Conservation (phyloP, 2,329 filamentous ascomycete genomes). For the Cryphonectria japonica region DNA sequence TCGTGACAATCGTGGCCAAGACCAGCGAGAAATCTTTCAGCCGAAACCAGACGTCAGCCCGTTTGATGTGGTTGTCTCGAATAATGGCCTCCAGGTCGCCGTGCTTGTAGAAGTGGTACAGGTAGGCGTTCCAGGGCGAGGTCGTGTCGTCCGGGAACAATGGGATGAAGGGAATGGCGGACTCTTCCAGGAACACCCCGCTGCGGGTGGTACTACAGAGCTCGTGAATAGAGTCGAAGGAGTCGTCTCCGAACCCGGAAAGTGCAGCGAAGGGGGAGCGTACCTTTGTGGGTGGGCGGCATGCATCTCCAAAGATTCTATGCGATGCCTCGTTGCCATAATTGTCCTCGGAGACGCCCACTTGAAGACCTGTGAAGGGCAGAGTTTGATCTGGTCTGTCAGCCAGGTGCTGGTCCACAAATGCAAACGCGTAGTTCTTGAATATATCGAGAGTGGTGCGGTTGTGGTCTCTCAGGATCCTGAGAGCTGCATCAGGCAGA, state of each 20-base stretch:
- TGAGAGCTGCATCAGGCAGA: slow-evolving; percentile 60
- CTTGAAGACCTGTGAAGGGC: slow-evolving; percentile 60
- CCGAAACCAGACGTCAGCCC: slow-evolving; percentile 71
- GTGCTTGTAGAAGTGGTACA: slow-evolving; percentile 79
- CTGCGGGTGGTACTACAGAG: slow-evolving; percentile 67
- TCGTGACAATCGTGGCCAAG: slow-evolving; percentile 73
- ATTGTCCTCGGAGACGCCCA: slow-evolving; percentile 40
- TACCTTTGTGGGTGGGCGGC: slow-evolving; percentile 48
- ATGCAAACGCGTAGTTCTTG: slow-evolving; percentile 70
- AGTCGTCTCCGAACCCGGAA: slow-evolving; percentile 64
- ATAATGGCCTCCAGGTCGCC: slow-evolving; percentile 65
- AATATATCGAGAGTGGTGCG: slow-evolving; percentile 67
- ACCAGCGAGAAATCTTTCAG: slow-evolving; percentile 64
- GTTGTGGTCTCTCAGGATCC: slow-evolving; percentile 66
- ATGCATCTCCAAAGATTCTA: slow-evolving; percentile 10
- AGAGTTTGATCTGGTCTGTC: slow-evolving; percentile 55
- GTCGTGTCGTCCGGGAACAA: slow-evolving; percentile 60
- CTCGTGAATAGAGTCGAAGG: slow-evolving; percentile 67
- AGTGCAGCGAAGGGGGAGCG: slow-evolving; percentile 73
- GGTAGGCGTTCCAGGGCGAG: slow-evolving; percentile 65
- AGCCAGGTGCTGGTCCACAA: slow-evolving; percentile 65
- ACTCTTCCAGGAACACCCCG: slow-evolving; percentile 75
- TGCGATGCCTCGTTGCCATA: not conserved
- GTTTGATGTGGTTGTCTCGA: slow-evolving; percentile 67
- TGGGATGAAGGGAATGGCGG: slow-evolving; percentile 70